These are phyloP conservation scores for Dorcoceras hygrometricum DNA, from an alignment of 257 asterid genomes.

Conservation along the genomic window DNA sequence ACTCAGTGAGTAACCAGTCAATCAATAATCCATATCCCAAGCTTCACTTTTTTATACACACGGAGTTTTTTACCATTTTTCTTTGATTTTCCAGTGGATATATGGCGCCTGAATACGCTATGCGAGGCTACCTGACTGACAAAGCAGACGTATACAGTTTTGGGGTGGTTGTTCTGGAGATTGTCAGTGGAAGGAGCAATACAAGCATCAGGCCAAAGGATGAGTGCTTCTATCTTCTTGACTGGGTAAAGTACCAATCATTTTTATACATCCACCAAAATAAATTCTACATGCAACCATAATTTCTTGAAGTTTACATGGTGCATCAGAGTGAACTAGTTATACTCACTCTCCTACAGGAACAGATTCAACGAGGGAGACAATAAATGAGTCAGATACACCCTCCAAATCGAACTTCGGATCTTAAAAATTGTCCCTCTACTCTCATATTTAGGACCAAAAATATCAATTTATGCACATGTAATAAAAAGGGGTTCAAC, in stretches of 20 bases:
- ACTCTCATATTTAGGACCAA: too few relatives aligned
- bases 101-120: constrained; percentile 18
- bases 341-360: background rate
- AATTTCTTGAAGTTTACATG: too few relatives aligned
- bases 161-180: constrained; percentile 6
- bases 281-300: background rate
- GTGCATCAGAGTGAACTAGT: too few relatives aligned
- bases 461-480: background rate
- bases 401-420: too few relatives aligned
- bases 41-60: background rate
- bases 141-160: constrained; percentile 17
- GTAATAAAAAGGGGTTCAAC: too few relatives aligned
- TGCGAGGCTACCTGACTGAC: constrained; percentile 4
- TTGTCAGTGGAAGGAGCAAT: constrained; percentile 13
- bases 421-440: too few relatives aligned
- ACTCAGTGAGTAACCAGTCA: background rate
- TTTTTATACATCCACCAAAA: background rate
- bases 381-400: background rate
- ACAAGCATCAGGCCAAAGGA: background rate
- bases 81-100: constrained; percentile 4
- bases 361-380: background rate
- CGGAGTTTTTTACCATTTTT: too few relatives aligned
- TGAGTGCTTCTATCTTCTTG: constrained; percentile 2
- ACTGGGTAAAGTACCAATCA: constrained; percentile 1
- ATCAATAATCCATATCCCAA: background rate